Base-by-base conservation (phyloP, 192 early-diverging fungal genomes). In the Coemansia sp. region DNA sequence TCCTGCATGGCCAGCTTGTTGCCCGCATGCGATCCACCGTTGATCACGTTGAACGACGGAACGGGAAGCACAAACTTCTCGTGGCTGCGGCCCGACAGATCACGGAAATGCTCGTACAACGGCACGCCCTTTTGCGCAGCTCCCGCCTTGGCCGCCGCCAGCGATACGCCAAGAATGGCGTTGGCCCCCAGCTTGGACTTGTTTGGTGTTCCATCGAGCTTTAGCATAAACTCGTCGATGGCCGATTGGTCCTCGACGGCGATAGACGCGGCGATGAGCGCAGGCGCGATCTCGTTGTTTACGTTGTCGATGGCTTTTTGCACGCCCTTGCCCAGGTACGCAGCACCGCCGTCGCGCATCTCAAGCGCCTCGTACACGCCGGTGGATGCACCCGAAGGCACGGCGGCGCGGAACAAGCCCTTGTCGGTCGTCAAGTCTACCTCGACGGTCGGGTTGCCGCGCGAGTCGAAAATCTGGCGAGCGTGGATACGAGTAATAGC, bases 1-100 rank as follows among this genome's bases (percentile, higher is more conserved):
- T 98, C 97, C 81, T 98, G 97, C 94, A 98, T 96, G 66, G 97
- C 97, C 61, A 98, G 88, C 85, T 96, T 97, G 91, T 98, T 98
- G 66, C 97, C 97, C 46, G 97, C 97, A 83, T 98, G 96, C 58
- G 92, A 93, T 59, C 96, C 96, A 72, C 96, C 96, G 86, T 98
- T 98, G 84, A 98, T 95, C 68, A 98, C 94, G 86, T 98, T 98
- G 87, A 98, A 94, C 50, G 90, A 83, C 21, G 96, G 96, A 21
- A 98, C 95, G 21, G 96, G 96, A 58, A 98, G 88, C 58, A 97
- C 90, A 76, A 91, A 91, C 67, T 88, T 89, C 57, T 88, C 87
- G 79, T 87, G 88, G 71, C 86, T 85, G 58, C 71, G 71, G 65
- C 82, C 87, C 37, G 94, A 87, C 50, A 98, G 82, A 58, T 96